Base-by-base conservation (phyloP, 202 grass and related monocot genomes). In the Carex arenaria region DNA sequence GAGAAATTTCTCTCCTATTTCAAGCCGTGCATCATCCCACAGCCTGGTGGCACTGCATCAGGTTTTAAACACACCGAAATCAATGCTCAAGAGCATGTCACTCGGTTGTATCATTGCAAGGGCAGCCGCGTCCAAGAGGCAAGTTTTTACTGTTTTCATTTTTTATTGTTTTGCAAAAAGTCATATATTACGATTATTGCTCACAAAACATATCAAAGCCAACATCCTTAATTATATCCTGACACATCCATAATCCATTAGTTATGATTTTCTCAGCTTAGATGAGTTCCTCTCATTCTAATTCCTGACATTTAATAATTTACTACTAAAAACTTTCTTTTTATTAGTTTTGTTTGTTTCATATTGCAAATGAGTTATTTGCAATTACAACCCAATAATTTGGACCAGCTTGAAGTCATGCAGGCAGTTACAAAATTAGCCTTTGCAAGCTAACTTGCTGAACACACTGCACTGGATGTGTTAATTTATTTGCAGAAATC, bases 1-100 rank as follows among this genome's bases (percentile, higher is more conserved):
- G 93, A 99, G 71, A 95, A 89, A 49, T 88, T 99, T 62, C 93
- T 99, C 18, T 90, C 93, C n/a, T 95, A 94, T 77, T 99, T 99
- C 88, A 95, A 92, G 83, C 96, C 96, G 56, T 93, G 93, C 70
- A 95, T 99, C 76, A 94, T 99, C 75, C 88, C 93, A 71, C 96
- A 92, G 57, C 86, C 89, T 85, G 96, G 96, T 88, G 93, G 96
- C 7, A 23, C 93, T 23, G 83, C 93, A 76, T 92, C 93, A 86
- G 96, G 96, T 78, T 96, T 99, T 85, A 96, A 88, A 74, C 96
- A 99, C 64, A 87, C 89, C 57, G 91, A 92, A 88, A 18, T 92
- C 59, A 99, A 96, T 84, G 88, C 84, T 57, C 84, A 87, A 20
- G 89, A 96, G 28, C 96, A 96, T 61, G 51, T 89, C 61, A 99